Conservation (phyloP, 352 stramenopile species). For the Phytophthora rubi region DNA sequence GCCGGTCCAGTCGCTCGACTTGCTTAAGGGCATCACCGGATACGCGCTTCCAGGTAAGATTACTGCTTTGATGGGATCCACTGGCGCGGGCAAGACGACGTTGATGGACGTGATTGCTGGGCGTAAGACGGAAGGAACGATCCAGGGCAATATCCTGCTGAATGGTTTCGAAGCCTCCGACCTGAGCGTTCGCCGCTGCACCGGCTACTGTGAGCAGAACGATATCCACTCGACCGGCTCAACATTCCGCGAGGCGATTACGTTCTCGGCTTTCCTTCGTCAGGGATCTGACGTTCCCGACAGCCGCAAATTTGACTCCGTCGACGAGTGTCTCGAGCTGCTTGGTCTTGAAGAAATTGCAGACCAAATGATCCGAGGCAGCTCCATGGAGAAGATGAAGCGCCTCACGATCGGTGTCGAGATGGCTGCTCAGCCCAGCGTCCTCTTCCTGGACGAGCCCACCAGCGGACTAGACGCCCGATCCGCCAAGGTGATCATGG, state of each 20-base stretch:
- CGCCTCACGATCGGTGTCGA: slow-evolving; percentile 90
- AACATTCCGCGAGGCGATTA: slow-evolving; percentile 93
- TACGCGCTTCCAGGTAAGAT: slow-evolving; percentile 62
- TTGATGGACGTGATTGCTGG: slow-evolving; percentile 95
- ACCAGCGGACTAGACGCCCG: slow-evolving; percentile 91
- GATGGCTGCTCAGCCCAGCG: slow-evolving; percentile 84
- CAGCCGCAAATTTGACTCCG: slow-evolving; percentile 56
- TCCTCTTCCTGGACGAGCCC: slow-evolving; percentile 92
- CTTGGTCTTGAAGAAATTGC: slow-evolving; percentile 63
- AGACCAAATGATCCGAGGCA: slow-evolving; percentile 66
- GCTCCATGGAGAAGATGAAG: slow-evolving; percentile 69
- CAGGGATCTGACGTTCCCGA: slow-evolving; percentile 47
- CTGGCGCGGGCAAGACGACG: slow-evolving; percentile 92
- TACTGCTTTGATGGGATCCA: slow-evolving; percentile 76
- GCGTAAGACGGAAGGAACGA: slow-evolving; percentile 84
- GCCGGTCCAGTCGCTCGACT: slow-evolving; percentile 39
- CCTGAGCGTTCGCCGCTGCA: slow-evolving; percentile 61
- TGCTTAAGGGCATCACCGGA: slow-evolving; percentile 69
- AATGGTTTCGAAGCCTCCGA: slow-evolving; percentile 64
- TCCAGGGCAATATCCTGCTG: slow-evolving; percentile 71
- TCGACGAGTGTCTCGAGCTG: slow-evolving; percentile 63
- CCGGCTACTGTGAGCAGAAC: slow-evolving; percentile 87
- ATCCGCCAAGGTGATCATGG: slow-evolving; percentile 87
- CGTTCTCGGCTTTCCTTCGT: slow-evolving; percentile 92
- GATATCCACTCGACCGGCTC: slow-evolving; percentile 90